These are phyloP conservation scores for Saussurea involucrata DNA, from an alignment of 129 eudicot genomes.

Conservation along the genomic window DNA sequence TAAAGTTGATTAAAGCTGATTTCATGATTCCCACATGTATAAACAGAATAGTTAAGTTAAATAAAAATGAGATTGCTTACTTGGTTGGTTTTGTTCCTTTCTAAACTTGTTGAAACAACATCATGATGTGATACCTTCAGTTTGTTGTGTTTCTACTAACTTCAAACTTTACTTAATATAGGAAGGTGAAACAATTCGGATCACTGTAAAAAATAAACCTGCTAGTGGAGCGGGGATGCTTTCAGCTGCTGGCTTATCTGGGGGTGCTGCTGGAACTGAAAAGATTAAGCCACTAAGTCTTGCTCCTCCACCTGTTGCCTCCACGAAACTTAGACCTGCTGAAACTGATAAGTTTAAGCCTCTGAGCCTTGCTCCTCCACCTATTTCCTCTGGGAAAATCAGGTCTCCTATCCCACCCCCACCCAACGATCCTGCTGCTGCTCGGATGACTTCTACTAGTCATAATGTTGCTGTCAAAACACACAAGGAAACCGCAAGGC, in stretches of 20 bases:
- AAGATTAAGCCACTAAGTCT: conserved; percentile 65
- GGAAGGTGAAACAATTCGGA: conserved; percentile 99
- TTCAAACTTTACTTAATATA: conserved; percentile 20
- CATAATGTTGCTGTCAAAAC: conserved; percentile 38
- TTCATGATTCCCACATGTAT: background rate
- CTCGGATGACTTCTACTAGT: conserved; percentile 49
- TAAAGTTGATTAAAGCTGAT: background rate
- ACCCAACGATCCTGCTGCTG: conserved; percentile 90
- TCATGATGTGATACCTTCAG: background rate
- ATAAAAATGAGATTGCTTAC: background rate
- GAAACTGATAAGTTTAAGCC: conserved; percentile 38
- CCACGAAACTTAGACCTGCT: conserved; percentile 55
- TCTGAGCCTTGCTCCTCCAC: conserved; percentile 80
- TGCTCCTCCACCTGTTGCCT: conserved; percentile 76
- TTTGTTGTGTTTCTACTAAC: background rate
- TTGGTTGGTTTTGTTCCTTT: background rate
- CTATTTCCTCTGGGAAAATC: conserved; percentile 55
- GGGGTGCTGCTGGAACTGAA: conserved; percentile 47
- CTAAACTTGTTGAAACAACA: background rate
- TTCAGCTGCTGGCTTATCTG: conserved; percentile 78
- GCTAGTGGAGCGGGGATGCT: conserved; percentile 90
- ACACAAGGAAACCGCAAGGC: conserved; percentile 43
- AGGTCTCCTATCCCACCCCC: conserved; percentile 95
- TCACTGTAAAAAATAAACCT: conserved; percentile 85
- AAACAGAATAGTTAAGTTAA: background rate